Evolutionary conservation across 352 stramenopile species (phyloP).

Genomic region (Phytophthora hibernalis): DNA sequence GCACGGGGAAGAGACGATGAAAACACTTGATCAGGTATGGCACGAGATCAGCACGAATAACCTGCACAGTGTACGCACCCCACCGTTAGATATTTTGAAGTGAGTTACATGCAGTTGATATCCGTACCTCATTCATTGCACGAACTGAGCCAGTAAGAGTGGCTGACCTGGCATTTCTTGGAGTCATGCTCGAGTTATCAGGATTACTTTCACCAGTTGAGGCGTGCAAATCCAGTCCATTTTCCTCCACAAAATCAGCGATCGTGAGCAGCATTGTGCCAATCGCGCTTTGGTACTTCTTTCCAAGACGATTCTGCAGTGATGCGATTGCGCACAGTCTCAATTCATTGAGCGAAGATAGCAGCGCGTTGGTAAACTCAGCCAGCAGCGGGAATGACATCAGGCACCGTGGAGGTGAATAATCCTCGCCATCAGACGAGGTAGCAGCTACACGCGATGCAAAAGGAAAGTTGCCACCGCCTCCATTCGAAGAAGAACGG

Average conservation of each 20-base stretch:
- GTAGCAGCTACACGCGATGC: conserved; percentile 15
- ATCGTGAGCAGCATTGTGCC: conserved; percentile 58
- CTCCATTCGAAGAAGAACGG: conserved; percentile 42
- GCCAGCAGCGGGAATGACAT: conserved; percentile 90
- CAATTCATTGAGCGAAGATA: conserved; percentile 88
- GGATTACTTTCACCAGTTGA: conserved; percentile 14
- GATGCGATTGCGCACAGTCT: conserved; percentile 76
- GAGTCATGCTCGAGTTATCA: conserved; percentile 7
- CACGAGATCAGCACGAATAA: conserved; percentile 62
- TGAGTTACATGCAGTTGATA: neutral
- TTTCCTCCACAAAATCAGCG: conserved; percentile 62
- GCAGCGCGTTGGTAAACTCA: conserved; percentile 84
- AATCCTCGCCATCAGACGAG: conserved; percentile 43
- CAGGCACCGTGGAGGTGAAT: conserved; percentile 75
- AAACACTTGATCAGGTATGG: conserved; percentile 82
- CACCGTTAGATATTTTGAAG: conserved; percentile 5
- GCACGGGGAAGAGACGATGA: conserved; percentile 62
- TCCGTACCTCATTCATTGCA: conserved; percentile 63
- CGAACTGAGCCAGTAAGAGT: conserved; percentile 51
- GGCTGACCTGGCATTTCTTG: conserved; percentile 31
- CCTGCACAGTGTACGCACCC: conserved; percentile 31
- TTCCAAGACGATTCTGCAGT: conserved; percentile 60
- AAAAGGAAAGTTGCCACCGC: conserved; percentile 35
- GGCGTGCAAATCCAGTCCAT: conserved; percentile 44
- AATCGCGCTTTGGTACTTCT: conserved; percentile 66